Evolutionary conservation across 148 eudicot species (phyloP), one percentile per base, ranked within the genome.

Genomic region (Dysphania ambrosioides): DNA sequence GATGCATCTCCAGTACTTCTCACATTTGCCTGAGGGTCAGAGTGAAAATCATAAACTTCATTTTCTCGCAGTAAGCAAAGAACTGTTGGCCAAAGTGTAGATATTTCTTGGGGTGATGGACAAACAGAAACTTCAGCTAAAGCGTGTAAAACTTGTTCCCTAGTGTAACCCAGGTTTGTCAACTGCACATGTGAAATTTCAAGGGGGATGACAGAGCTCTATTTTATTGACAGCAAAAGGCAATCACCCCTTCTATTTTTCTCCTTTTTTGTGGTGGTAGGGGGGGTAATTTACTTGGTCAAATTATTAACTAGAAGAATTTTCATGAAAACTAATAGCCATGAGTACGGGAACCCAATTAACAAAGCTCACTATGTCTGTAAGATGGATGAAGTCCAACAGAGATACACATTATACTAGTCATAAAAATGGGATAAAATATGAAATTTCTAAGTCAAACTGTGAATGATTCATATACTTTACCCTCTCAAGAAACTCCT

Each of bases 401-500:
- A n/a, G n/a, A n/a, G n/a, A n/a, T n/a, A n/a, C n/a, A n/a, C n/a
- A n/a, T n/a, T n/a, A n/a, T n/a, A n/a, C n/a, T n/a, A n/a, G n/a
- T n/a, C n/a, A n/a, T n/a, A n/a, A n/a, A n/a, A n/a, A n/a, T n/a
- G n/a, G n/a, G n/a, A n/a, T n/a, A n/a, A n/a, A n/a, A n/a, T n/a
- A n/a, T n/a, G n/a, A n/a, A n/a, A n/a, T n/a, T 40, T 68, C 16
- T n/a, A 4, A 41, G 42, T 38, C 18, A 4, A 72, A 80, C 12
- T 57, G 2, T n/a, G n/a, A n/a, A n/a, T n/a, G 51, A 64, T 8
- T 75, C 31, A 75, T 18, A 66, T 36, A n/a, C 49, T 21, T 41
- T 80, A 89, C 98, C 97, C 83, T 90, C 19, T 83, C 87, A 79
- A 88, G 83, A 84, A 82, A n/a, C n/a, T n/a, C 92, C 72, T 75